Base-by-base conservation (phyloP, 106 monocot genomes). In the Ottelia alismoides region DNA sequence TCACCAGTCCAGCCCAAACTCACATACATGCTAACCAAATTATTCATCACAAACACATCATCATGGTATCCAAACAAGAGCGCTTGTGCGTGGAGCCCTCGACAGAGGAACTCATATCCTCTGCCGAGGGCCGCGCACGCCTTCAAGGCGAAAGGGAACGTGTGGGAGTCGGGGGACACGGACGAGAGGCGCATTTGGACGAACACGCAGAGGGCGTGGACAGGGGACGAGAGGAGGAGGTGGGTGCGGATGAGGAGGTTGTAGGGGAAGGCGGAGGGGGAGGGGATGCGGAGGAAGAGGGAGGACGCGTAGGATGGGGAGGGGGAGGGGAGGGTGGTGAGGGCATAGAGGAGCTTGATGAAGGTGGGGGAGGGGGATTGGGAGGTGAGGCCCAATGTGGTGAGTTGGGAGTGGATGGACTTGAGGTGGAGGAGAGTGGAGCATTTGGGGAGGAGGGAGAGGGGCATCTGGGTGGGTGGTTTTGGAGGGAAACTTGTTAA, bases 141-240 rank as follows among this genome's bases (percentile, higher is more conserved):
- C 4, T 54, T 55, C 58, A 79, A 49, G 54, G 59, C 58, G 62
- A 76, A 76, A n/a, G 78, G 79, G 70, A 79, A 72, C 25, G 84
- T 66, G 68, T 72, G 79, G 53, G 29, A 27, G 65, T 75, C 63
- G 32, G 76, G 84, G 2, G 61, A 56, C 11, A 76, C 55, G 60
- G 57, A 35, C 40, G 40, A 35, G 72, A 65, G 62, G 45, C 59
- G 75, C 59, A 75, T 52, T 57, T 30, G 35, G 48, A 46, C 20
- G 58, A 61, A 58, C 61, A 71, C 47, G 64, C 53, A 54, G 53
- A 71, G 49, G 27, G 68, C 31, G 48, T 47, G 31, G 50, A 43
- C n/a, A 17, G 65, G 51, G 49, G 22, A 28, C 63, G 61, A 61
- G 70, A 66, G 45, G 52, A 47, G 59, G 65, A 59, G 30, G 65